Conservation (phyloP, 352 stramenopile species). For the Globisporangium heterothallicum region DNA sequence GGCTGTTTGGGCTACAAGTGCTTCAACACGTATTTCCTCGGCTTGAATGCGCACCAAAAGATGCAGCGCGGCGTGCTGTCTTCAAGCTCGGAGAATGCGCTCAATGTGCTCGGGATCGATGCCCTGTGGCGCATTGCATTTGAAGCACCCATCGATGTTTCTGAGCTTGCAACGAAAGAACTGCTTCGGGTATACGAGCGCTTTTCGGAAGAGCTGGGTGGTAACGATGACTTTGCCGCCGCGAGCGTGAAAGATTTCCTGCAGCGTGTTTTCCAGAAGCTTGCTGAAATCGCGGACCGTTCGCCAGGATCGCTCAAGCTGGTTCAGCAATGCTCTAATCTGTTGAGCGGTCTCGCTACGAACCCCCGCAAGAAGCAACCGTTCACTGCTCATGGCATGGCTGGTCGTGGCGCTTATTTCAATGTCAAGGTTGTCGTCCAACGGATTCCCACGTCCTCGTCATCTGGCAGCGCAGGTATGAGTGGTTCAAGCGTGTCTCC, state of each 20-base stretch:
- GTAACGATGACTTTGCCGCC: constrained; percentile 27
- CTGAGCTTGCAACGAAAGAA: constrained; percentile 70
- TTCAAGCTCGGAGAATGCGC: constrained; percentile 13
- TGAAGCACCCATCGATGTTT: constrained; percentile 68
- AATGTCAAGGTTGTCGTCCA: constrained; percentile 77
- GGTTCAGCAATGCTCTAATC: constrained; percentile 72
- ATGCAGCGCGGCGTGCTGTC: constrained; percentile 13
- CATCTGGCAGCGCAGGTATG: constrained; percentile 15
- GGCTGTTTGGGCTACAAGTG: constrained; percentile 79
- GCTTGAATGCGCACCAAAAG: constrained; percentile 60
- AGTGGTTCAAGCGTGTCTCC: constrained; percentile 14
- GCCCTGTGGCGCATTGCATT: constrained; percentile 82
- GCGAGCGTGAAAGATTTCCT: constrained; percentile 71
- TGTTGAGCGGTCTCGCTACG: constrained; percentile 67
- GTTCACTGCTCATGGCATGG: constrained; percentile 60
- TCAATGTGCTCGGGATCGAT: constrained; percentile 68
- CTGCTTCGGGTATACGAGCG: constrained; percentile 77
- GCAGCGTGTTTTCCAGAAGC: constrained; percentile 68
- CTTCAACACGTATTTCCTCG: constrained; percentile 85
- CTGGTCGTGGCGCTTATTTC: constrained; percentile 67
- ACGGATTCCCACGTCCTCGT: constrained; percentile 52
- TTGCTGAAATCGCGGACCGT: constrained; percentile 44
- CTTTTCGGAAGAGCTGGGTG: constrained; percentile 31
- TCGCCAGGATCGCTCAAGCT: constrained; percentile 49
- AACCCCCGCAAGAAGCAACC: constrained; percentile 42